phyloP scores from a whole-genome alignment of 2,329 filamentous ascomycete genomes.

The Phyllosticta citrichinensis region DNA sequence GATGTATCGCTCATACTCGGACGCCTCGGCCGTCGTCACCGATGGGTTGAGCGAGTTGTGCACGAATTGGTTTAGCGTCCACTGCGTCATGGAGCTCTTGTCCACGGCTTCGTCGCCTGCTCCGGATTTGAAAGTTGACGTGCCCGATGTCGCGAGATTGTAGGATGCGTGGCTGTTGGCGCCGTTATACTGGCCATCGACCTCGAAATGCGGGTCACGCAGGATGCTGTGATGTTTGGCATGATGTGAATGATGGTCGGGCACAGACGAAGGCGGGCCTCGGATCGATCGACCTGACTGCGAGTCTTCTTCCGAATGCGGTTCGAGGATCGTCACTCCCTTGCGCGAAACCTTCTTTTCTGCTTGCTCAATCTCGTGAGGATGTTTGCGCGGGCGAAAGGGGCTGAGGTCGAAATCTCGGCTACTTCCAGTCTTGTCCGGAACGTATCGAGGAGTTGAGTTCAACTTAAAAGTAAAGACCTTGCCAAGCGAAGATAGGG shows the following conservation, averaged over 20 bases:
- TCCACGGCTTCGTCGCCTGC: slow-evolving; percentile 46
- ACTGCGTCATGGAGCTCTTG: slow-evolving; percentile 74
- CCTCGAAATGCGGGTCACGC: slow-evolving; percentile 29
- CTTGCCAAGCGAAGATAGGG: slow-evolving; percentile 80
- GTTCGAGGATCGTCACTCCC: slow-evolving; percentile 60
- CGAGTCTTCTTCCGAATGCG: slow-evolving; percentile 33
- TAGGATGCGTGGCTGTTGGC: slow-evolving; percentile 9
- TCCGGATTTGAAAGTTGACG: slow-evolving; percentile 10
- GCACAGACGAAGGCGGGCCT: background rate
- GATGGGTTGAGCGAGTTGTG: slow-evolving; percentile 76
- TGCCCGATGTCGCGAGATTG: slow-evolving; percentile 19
- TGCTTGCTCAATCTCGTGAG: slow-evolving; percentile 29
- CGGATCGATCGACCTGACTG: background rate
- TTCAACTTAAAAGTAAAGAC: slow-evolving; percentile 91
- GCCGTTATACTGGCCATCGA: slow-evolving; percentile 13
- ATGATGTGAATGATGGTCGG: slow-evolving; percentile 13
- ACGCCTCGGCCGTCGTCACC: slow-evolving; percentile 64
- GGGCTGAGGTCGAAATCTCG: slow-evolving; percentile 77
- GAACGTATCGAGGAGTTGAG: slow-evolving; percentile 74
- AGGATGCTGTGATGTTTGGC: slow-evolving; percentile 33
- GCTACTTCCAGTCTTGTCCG: slow-evolving; percentile 60
- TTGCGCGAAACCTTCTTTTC: slow-evolving; percentile 56
- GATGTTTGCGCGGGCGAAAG: slow-evolving; percentile 60
- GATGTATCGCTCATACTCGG: slow-evolving; percentile 84
- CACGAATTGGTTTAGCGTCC: slow-evolving; percentile 80